Evolutionary conservation across 2,329 filamentous ascomycete species (phyloP).

Genomic region (Diaporthe sp.): DNA sequence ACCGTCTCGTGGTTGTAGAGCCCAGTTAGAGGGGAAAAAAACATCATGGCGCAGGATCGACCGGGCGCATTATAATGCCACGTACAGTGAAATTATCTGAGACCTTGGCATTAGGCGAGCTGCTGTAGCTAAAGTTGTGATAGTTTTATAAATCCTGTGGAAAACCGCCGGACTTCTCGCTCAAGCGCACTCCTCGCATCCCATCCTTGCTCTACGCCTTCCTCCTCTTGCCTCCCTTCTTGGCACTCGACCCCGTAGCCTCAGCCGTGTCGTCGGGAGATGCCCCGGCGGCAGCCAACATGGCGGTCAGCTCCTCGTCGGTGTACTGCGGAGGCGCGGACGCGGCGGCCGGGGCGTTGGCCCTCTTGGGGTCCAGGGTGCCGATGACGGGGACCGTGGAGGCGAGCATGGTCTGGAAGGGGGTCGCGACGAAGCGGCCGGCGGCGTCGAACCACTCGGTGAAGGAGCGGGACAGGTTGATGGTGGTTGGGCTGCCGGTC

Average conservation of each 20-base stretch:
- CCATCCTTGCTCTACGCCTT: conserved; percentile 53
- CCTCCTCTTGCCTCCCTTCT: conserved; percentile 61
- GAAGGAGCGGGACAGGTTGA: conserved; percentile 76
- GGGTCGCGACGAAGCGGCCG: conserved; percentile 79
- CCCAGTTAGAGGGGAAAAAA: no score
- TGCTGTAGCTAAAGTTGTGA: not conserved
- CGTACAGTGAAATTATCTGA: not conserved
- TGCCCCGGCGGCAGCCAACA: conserved; percentile 56
- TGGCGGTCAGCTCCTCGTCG: conserved; percentile 64
- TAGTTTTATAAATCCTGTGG: not conserved
- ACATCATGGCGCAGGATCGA: no score
- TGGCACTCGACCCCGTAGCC: conserved; percentile 51
- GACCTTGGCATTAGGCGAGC: not conserved
- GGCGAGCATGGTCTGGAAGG: conserved; percentile 85
- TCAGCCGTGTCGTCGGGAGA: conserved; percentile 47
- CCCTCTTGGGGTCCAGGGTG: conserved; percentile 73
- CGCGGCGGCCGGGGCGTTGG: conserved; percentile 54
- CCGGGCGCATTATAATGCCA: not conserved
- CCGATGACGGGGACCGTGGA: conserved; percentile 77
- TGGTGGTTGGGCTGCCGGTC: conserved; percentile 55
- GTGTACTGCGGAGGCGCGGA: conserved; percentile 51
- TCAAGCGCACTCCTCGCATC: not conserved
- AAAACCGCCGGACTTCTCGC: not conserved
- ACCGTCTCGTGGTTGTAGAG: not conserved
- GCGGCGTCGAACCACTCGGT: conserved; percentile 81